A percentile compares a stretch with the other conserved stretches of the same genome.
Evolutionary conservation across 208 protist species (phyloP).

Genomic region (Phytomonas serpens): DNA sequence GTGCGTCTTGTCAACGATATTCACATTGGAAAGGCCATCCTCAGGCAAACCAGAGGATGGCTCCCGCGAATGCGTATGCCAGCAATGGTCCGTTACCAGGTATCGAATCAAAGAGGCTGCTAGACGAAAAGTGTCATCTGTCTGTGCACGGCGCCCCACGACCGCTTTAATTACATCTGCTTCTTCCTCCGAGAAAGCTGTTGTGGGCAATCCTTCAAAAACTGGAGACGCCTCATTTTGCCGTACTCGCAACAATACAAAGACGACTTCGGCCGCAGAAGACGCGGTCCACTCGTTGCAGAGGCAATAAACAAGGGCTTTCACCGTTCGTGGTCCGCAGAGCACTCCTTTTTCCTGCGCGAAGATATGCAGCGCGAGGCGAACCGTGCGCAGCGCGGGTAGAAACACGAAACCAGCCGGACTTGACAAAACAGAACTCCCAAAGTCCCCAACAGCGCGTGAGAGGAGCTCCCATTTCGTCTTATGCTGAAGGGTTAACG

Average conservation of each 20-base stretch:
- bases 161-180: slow-evolving; percentile 18
- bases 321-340: slow-evolving; percentile 59
- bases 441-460: slow-evolving; percentile 14
- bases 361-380: slow-evolving; percentile 47
- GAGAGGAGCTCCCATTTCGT: slow-evolving; percentile 76
- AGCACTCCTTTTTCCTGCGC: slow-evolving; percentile 56
- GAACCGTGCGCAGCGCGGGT: slow-evolving; percentile 33
- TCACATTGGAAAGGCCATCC: neutral
- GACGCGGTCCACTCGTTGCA: slow-evolving; percentile 10
- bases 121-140: slow-evolving; percentile 1
- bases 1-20: neutral
- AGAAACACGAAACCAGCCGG: neutral
- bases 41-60: neutral
- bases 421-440: neutral
- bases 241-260: slow-evolving; percentile 42
- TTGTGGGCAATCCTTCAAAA: slow-evolving; percentile 30
- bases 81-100: neutral
- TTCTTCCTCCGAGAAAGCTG: slow-evolving; percentile 26
- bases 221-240: slow-evolving; percentile 38
- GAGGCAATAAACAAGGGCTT: slow-evolving; percentile 29
- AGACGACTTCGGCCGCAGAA: slow-evolving; percentile 31
- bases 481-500: slow-evolving; percentile 62
- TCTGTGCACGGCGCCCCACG: slow-evolving; percentile 10
- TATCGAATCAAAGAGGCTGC: neutral
- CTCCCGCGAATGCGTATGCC: neutral